These are phyloP conservation scores for Emergomyces africanus DNA, from an alignment of 2,329 filamentous ascomycete species.

Conservation along the genomic window DNA sequence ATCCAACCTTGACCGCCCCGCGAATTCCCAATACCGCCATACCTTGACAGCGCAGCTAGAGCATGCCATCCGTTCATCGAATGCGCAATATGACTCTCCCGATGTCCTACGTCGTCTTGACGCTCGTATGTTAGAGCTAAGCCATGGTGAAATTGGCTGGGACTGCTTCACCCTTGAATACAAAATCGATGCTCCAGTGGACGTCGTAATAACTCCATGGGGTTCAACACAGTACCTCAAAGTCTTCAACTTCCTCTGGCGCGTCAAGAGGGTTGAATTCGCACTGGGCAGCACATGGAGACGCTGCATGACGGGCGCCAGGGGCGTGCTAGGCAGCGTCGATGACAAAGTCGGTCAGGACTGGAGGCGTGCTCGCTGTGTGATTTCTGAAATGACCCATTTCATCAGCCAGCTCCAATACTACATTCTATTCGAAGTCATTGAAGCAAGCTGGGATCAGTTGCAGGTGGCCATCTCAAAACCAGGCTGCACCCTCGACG, in stretches of 20 bases:
- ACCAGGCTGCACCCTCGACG: constrained; percentile 83
- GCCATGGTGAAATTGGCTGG: constrained; percentile 95
- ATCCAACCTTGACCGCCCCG: constrained; percentile 82
- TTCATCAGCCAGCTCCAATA: constrained; percentile 96
- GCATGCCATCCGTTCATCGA: constrained; percentile 91
- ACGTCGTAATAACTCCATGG: constrained; percentile 94
- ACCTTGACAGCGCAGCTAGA: constrained; percentile 96
- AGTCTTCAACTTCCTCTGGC: constrained; percentile 98
- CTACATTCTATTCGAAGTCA: constrained; percentile 97
- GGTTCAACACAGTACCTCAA: constrained; percentile 94
- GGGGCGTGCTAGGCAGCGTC: constrained; percentile 73
- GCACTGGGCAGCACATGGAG: constrained; percentile 84
- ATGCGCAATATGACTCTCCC: constrained; percentile 86
- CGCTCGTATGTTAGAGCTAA: constrained; percentile 95
- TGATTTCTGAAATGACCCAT: constrained; percentile 95
- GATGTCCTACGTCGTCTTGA: constrained; percentile 87
- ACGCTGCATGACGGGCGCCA: constrained; percentile 85
- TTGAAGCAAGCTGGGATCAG: constrained; percentile 89
- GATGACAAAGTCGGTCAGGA: constrained; percentile 60
- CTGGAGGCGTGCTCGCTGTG: constrained; percentile 83
- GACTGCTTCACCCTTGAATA: constrained; percentile 98
- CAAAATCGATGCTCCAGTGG: constrained; percentile 91
- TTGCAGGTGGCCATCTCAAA: constrained; percentile 71
- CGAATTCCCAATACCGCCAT: constrained; percentile 93
- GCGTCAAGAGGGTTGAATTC: constrained; percentile 95